Base-by-base conservation (phyloP, 805 yeast genomes). In the Zygotorulaspora chibaensis region DNA sequence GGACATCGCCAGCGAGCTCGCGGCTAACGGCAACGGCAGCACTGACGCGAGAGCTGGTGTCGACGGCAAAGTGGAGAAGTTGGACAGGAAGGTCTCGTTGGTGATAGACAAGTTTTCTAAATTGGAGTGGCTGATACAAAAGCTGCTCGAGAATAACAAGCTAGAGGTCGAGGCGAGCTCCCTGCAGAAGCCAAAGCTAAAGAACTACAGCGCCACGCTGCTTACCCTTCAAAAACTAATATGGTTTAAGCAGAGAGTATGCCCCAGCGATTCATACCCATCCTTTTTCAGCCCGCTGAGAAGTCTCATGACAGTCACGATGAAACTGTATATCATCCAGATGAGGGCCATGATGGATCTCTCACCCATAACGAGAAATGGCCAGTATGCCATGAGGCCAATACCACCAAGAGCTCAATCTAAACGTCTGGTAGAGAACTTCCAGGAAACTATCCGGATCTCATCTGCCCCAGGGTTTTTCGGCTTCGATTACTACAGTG, bases 301-400 rank as follows among this genome's bases (percentile, higher is more conserved):
- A 29, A 44, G 53, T 13, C 47, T 58, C 2, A 30, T 57, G 15
- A 46, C 54, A 2, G 46, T 50, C 1, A 46, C 58, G 3, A 42
- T 56, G 29, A 61, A 57, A 47, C 62, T 63, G 62, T 54, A 58
- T 40, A 38, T 61, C 7, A 45, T 55, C 23, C 54, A 61, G 42
- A 47, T 51, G 27, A 58, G 57, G 34, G 52, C 52, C 29, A n/a
- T 55, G 27, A 52, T 59, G 20, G 62, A 58, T 43, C 55, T 53
- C 31, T 51, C 53, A n/a, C 62, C 61, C 4, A 36, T 50, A 6
- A 35, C 42, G 13, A 46, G 52, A 16, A 42, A 51, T 18, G 48
- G 48, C 38, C 46, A 48, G 11, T 35, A 50, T 23, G 45, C 40
- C 10, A 26, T 59, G 12, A 51, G 49, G 31, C 52, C 61, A 2